Evolutionary conservation across 352 stramenopile genomes (phyloP).

Genomic region (Pilasporangium apinafurcum): DNA sequence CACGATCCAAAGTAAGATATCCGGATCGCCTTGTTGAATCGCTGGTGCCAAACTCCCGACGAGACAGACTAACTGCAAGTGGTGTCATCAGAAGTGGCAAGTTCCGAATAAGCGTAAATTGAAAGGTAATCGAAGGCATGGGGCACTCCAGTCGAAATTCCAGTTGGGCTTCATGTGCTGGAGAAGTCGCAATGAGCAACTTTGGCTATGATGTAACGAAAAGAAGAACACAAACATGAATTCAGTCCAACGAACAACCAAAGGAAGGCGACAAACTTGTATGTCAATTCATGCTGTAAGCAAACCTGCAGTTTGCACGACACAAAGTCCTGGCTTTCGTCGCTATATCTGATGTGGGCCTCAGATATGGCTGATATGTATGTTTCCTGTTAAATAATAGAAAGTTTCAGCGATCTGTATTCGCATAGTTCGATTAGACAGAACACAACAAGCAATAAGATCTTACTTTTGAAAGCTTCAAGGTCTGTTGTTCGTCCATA

Average conservation of each 20-base stretch:
- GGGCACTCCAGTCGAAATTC: slow-evolving; percentile 41
- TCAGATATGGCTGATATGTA: slow-evolving; percentile 23
- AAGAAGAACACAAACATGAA: neutral
- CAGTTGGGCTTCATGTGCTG: slow-evolving; percentile 26
- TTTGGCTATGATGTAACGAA: slow-evolving; percentile 3
- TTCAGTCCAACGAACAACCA: neutral
- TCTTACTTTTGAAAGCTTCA: slow-evolving; percentile 6
- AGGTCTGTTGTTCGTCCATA: slow-evolving; percentile 1
- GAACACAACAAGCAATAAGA: neutral
- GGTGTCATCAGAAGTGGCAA: slow-evolving; percentile 75
- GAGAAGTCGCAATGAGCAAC: slow-evolving; percentile 27
- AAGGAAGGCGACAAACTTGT: neutral
- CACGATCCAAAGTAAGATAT: slow-evolving; percentile 66
- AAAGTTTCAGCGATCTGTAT: no score
- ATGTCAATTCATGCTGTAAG: neutral
- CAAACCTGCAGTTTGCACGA: slow-evolving; percentile 25
- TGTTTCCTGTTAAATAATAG: slow-evolving; percentile 7
- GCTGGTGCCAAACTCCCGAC: slow-evolving; percentile 37
- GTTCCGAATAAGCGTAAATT: slow-evolving; percentile 56
- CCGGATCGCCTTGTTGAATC: slow-evolving; percentile 28
- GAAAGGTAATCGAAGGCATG: slow-evolving; percentile 26
- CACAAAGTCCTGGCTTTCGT: slow-evolving; percentile 27
- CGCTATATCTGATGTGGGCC: slow-evolving; percentile 20
- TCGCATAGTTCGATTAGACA: neutral
- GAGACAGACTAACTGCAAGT: slow-evolving; percentile 49